Base-by-base conservation (phyloP, 176 grass and related monocot species). In the Aegilops sharonensis region DNA sequence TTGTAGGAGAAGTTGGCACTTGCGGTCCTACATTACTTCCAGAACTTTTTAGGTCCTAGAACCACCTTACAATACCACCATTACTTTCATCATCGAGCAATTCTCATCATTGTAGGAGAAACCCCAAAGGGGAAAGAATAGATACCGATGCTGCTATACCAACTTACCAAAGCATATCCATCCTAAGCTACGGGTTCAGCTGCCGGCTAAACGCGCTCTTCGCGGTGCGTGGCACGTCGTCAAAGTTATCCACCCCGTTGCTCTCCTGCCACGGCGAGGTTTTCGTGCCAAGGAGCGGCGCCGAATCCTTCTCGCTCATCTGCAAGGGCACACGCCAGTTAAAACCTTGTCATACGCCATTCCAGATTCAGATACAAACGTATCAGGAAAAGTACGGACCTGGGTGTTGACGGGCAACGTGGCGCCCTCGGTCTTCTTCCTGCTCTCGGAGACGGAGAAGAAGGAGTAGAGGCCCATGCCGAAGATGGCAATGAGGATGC, bases 381-480 rank as follows among this genome's bases (percentile, higher is more conserved):
- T 6, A 5, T 25, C 30, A 17, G 9, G 39, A 61, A 17, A 20
- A 45, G 68, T 61, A 73, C 7, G 11, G 25, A 89, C 83, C 87
- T 86, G 79, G 5, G 83, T 45, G 73, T 24, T 40, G 68, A 89
- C 36, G 3, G 79, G 90, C 2, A 89, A 36, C 15, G 78, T 72
- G 56, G 59, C 69, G 61, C 60, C 37, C 77, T 88, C 81, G 70
- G 64, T 32, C 78, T 93, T 98, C 86, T 92, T 92, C 61, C 77
- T 77, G 91, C 71, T 92, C 85, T 98, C 93, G 21, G 81, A 54
- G 52, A 95, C 88, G 61, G 89, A 94, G 86, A 85, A 92, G 68
- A 86, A 95, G 12, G 95, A 95, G 88, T 95, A 98, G 65, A 95
- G 90, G 56, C 85, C 93, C 93, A 95, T 98, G 35, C 95, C 95